phyloP scores from a whole-genome alignment of 1,139 yeast species.

The Saccharomycopsis phalli region DNA sequence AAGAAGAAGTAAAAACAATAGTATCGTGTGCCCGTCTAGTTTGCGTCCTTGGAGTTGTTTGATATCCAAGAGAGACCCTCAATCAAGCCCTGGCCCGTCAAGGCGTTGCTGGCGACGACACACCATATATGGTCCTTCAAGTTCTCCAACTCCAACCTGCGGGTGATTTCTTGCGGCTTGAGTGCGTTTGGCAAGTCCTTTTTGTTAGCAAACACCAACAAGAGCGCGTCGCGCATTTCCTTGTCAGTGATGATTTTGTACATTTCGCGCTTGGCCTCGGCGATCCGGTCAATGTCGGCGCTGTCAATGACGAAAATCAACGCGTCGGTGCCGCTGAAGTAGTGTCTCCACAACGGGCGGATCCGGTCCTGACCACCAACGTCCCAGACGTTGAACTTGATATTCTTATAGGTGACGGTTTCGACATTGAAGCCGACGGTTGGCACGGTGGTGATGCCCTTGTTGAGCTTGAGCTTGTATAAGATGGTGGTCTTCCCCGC shows the following conservation, averaged over 20 bases:
- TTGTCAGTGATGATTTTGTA: slow-evolving; percentile 69
- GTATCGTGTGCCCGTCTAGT: no score
- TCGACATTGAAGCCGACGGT: slow-evolving; percentile 95
- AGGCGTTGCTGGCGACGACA: slow-evolving; percentile 67
- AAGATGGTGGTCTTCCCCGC: slow-evolving; percentile 72
- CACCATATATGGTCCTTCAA: slow-evolving; percentile 60
- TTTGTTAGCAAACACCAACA: slow-evolving; percentile 84
- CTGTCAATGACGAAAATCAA: slow-evolving; percentile 86
- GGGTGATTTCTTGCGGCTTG: slow-evolving; percentile 59
- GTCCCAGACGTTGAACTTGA: slow-evolving; percentile 93
- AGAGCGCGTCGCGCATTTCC: slow-evolving; percentile 69
- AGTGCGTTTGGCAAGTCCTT: slow-evolving; percentile 66
- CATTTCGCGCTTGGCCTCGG: slow-evolving; percentile 72
- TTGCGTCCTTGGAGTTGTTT: slow-evolving; percentile 39
- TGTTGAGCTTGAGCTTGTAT: slow-evolving; percentile 25
- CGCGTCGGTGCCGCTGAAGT: slow-evolving; percentile 92
- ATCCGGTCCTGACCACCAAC: slow-evolving; percentile 93
- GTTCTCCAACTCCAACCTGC: slow-evolving; percentile 42
- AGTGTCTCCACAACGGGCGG: slow-evolving; percentile 91
- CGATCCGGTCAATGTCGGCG: slow-evolving; percentile 60
- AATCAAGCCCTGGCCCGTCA: slow-evolving; percentile 65
- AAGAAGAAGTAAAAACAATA: no score
- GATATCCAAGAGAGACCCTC: slow-evolving; percentile 74
- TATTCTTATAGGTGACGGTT: slow-evolving; percentile 79
- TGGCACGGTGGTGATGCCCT: slow-evolving; percentile 58